Conservation (phyloP, 495 filamentous ascomycete species). For the Hypoxylon fragiforme region DNA sequence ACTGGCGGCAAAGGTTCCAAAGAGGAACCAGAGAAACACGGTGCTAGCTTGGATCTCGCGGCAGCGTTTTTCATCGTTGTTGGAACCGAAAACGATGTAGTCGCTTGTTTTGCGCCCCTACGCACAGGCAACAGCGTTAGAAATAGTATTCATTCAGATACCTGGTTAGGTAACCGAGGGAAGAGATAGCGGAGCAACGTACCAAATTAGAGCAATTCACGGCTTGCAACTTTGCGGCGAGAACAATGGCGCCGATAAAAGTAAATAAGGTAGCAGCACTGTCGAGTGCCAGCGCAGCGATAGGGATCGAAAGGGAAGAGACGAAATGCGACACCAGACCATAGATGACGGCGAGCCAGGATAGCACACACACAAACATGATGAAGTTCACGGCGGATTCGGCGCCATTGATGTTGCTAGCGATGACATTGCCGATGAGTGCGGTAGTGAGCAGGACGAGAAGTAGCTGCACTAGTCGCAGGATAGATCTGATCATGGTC, state of each 20-base stretch:
- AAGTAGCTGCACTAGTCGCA: slow-evolving; percentile 48
- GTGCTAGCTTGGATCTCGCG: slow-evolving; percentile 53
- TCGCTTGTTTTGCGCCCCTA: slow-evolving; percentile 32
- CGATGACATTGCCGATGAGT: slow-evolving; percentile 55
- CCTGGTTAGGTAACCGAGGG: neutral
- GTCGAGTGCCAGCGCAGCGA: slow-evolving; percentile 45
- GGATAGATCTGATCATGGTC: slow-evolving; percentile 36
- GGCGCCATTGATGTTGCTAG: slow-evolving; percentile 44
- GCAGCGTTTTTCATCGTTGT: slow-evolving; percentile 49
- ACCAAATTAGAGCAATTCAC: slow-evolving; percentile 46
- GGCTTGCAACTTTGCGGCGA: slow-evolving; percentile 50
- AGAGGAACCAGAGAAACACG: slow-evolving; percentile 56
- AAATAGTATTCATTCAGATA: neutral
- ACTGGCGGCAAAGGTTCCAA: slow-evolving; percentile 40
- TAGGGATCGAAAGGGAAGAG: slow-evolving; percentile 39
- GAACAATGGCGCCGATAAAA: slow-evolving; percentile 49
- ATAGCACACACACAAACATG: slow-evolving; percentile 53
- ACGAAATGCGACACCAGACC: slow-evolving; percentile 41
- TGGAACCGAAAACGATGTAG: slow-evolving; percentile 54
- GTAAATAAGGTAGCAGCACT: slow-evolving; percentile 47
- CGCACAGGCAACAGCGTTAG: slow-evolving; percentile 4
- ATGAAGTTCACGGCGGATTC: slow-evolving; percentile 52
- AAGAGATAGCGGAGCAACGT: neutral
- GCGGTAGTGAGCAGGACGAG: slow-evolving; percentile 49
- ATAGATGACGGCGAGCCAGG: slow-evolving; percentile 47